Base-by-base conservation (phyloP, 768 basidiomycete species). In the Auriscalpium orientale region DNA sequence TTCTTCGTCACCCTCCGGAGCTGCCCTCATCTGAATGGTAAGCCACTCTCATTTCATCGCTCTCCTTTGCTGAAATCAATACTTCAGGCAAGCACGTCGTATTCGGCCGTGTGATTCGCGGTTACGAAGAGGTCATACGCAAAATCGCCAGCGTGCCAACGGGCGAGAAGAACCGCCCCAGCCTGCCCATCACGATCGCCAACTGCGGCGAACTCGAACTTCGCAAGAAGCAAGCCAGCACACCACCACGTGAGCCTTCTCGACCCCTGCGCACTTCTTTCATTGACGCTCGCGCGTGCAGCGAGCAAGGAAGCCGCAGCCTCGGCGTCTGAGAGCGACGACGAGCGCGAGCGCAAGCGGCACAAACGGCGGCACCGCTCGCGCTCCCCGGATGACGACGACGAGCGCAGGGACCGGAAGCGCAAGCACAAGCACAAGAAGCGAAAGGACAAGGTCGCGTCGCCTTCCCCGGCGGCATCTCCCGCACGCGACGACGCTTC, bases 181-280 rank as follows among this genome's bases (percentile, higher is more conserved):
- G 78, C 5, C 72, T 75, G 1, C 84, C 85, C 1, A 81, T 95
- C 11, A 70, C 79, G 10, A 82, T 95, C 58, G 70, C 76, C 3
- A 89, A 85, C 66, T 91, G 89, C 53, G 93, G 93, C 11, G 93
- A 95, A 66, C 82, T 95, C 38, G 87, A 91, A 67, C 76, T 91
- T 11, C 79, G 79, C 55, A 79, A 78, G 55, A 70, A 70, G 49
- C 56, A 55, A n/a, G 51, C 58, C 8, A 62, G 54, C 49, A 47
- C 53, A 15, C 48, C 58, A 4, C 53, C 48, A 40, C 64, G 55
- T 61, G 68, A 68, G 54, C 43, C 49, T 15, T 53, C n/a, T 11
- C 46, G 54, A 34, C 58, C 50, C 12, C 28, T 12, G 9, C 38
- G 4, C 20, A 11, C 48, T 16, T 20, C 16, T 51, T 1, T 0